Evolutionary conservation across 1,139 yeast genomes (phyloP), one percentile per base, ranked within the genome.

Genomic region (Debaryomyces udenii): DNA sequence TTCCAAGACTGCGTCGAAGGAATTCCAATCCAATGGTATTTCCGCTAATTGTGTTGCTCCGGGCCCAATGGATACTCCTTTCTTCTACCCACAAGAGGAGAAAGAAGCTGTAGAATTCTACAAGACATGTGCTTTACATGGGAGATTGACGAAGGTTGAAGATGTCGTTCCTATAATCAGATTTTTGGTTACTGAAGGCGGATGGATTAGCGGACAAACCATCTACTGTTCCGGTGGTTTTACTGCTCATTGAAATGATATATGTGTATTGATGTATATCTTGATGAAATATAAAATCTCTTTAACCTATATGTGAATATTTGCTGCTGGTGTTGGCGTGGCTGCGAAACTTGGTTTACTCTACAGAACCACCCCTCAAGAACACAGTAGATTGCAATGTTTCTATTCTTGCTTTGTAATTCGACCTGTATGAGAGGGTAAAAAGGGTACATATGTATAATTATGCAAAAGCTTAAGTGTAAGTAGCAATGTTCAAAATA

Each of bases 1-100:
- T 61, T 58, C 73, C 43, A 78, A 80, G 51, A 63, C 83, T 15
- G 76, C 81, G 11, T 76, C 85, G 11, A 79, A 81, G 59, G 86
- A 81, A 55, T 68, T 78, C 45, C 66, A 62, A 22, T 58, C 64
- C 16, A 72, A 65, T 50, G 69, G 72, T 9, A 76, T 81, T 45
- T 68, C 79, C 9, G 83, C 77, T 51, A 80, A 77, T 52, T 69
- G 76, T 52, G 78, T 81, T 44, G 84, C 86, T 3, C 87, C 86
- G 37, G 87, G 86, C 35, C 86, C 87, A 35, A 81, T 81, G 85
- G 86, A 81, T 53, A 81, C 86, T 17, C 85, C 86, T 41, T 81
- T 81, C 64, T 74, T 81, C 57, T 80, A 80, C 51, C 78, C 79
- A 16, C 83, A 79, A 60, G 87, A 82, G 59, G 66, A 70, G 17